Base-by-base conservation (phyloP, 805 yeast species). In the Zygoascus bituminiphila region DNA sequence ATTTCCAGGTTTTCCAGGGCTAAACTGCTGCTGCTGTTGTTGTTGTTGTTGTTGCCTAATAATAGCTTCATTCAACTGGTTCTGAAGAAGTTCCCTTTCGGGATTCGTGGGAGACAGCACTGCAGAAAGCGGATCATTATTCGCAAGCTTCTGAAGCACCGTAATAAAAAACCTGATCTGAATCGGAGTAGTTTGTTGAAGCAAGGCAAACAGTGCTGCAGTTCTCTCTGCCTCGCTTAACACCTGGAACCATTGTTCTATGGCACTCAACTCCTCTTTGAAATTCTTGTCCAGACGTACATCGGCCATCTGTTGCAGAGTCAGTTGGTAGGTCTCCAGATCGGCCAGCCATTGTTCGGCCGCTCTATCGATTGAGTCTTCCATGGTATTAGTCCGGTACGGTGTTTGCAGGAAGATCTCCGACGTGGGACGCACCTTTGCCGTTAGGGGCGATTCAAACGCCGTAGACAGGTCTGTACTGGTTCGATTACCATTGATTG, bases 201-300 rank as follows among this genome's bases (percentile, higher is more conserved):
- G 56, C 35, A 70, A 59, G 9, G 72, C 55, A 44, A 62, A 56
- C 44, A 69, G 53, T 8, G 73, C 61, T 25, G 70, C 65, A 6
- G 68, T 59, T 33, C 71, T 66, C 53, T 70, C 74, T 22, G 60
- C 60, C 29, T 61, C 61, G 42, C 60, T 56, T 26, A 70, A 61
- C 29, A 62, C 60, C 36, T 65, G 62, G 54, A 67, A 70, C 74
- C 74, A 70, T 45, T 61, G 59, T 53, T 66, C 72, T 49, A 69
- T 58, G 29, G 66, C 62, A 40, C 52, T 48, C 24, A 67, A 59
- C 51, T 67, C 70, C 24, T 62, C 61, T 42, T 58, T 58, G 55
- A 65, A 65, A 46, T 58, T 52, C 40, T 49, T 51, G 48, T 62
- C 66, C 41, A 61, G 51, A 14, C 54, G 47, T 24, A 58, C 62